phyloP scores from a whole-genome alignment of 805 yeast species.

The Yarrowia osloensis region DNA sequence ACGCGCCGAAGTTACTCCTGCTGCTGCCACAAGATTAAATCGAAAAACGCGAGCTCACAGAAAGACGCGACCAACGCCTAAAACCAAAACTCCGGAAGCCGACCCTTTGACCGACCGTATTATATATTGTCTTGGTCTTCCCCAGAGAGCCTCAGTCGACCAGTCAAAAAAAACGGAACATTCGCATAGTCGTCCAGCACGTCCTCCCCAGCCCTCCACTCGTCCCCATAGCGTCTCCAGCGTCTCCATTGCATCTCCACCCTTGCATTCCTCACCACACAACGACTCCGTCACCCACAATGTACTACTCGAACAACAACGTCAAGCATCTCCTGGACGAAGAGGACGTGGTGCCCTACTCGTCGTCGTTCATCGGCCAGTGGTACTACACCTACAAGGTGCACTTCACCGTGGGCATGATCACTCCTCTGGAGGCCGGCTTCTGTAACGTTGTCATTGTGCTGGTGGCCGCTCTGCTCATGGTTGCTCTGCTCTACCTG shows the following conservation, averaged over 20 bases:
- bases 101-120: slow-evolving; percentile 1
- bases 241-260: background rate
- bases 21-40: slow-evolving; percentile 9
- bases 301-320: slow-evolving; percentile 21
- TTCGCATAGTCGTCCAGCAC: background rate
- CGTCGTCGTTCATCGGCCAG: slow-evolving; percentile 30
- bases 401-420: slow-evolving; percentile 31
- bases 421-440: slow-evolving; percentile 29
- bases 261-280: background rate
- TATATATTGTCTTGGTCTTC: slow-evolving; percentile 3
- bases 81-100: slow-evolving; percentile 18
- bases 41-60: slow-evolving; percentile 8
- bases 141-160: background rate
- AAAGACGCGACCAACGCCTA: slow-evolving; percentile 27
- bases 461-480: slow-evolving; percentile 12
- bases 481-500: slow-evolving; percentile 26
- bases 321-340: slow-evolving; percentile 30
- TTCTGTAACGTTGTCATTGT: slow-evolving; percentile 29
- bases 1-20: slow-evolving; percentile 22
- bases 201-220: no score
- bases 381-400: slow-evolving; percentile 31
- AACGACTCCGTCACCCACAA: background rate
- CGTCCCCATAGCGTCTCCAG: no score
- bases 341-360: slow-evolving; percentile 28
- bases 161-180: background rate